These are phyloP conservation scores for Colletotrichum tanaceti DNA, from an alignment of 2,329 filamentous ascomycete species.

Conservation along the genomic window DNA sequence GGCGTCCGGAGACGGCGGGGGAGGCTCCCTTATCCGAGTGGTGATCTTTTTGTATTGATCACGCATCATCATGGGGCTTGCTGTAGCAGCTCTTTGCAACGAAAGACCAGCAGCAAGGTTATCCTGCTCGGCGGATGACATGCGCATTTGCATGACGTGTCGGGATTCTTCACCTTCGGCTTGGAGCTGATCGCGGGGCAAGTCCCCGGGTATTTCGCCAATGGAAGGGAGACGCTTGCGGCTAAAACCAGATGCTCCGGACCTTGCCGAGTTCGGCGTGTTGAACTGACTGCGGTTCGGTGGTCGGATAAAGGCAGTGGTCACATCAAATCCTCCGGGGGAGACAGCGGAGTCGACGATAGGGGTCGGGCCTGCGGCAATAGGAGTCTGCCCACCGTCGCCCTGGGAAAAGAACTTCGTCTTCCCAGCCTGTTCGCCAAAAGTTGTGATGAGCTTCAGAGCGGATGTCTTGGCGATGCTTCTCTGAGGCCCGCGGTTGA, in stretches of 20 bases:
- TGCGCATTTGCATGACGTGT: slow-evolving; percentile 50
- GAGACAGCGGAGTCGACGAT: slow-evolving; percentile 84
- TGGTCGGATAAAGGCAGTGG: slow-evolving; percentile 75
- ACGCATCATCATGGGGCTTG: slow-evolving; percentile 73
- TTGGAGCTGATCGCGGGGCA: slow-evolving; percentile 46
- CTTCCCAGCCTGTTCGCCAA: slow-evolving; percentile 71
- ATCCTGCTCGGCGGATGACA: slow-evolving; percentile 55
- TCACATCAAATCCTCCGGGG: slow-evolving; percentile 73
- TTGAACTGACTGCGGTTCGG: slow-evolving; percentile 76
- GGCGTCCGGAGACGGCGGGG: slow-evolving; percentile 73
- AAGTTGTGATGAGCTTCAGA: slow-evolving; percentile 91
- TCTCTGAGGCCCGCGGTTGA: slow-evolving; percentile 68
- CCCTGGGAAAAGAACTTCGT: slow-evolving; percentile 71
- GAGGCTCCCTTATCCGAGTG: slow-evolving; percentile 55
- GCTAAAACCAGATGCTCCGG: slow-evolving; percentile 67
- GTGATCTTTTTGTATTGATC: slow-evolving; percentile 48
- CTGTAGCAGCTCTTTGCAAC: slow-evolving; percentile 74
- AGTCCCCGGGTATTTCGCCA: slow-evolving; percentile 69
- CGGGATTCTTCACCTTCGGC: slow-evolving; percentile 28
- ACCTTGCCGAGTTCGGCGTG: slow-evolving; percentile 75
- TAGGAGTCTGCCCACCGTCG: slow-evolving; percentile 76
- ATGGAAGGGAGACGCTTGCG: slow-evolving; percentile 81
- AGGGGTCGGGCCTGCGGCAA: slow-evolving; percentile 85
- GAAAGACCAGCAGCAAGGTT: slow-evolving; percentile 58
- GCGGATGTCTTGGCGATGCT: slow-evolving; percentile 83